Conservation (phyloP, 108 stramenopile genomes). For the Nannochloropsis salina region DNA sequence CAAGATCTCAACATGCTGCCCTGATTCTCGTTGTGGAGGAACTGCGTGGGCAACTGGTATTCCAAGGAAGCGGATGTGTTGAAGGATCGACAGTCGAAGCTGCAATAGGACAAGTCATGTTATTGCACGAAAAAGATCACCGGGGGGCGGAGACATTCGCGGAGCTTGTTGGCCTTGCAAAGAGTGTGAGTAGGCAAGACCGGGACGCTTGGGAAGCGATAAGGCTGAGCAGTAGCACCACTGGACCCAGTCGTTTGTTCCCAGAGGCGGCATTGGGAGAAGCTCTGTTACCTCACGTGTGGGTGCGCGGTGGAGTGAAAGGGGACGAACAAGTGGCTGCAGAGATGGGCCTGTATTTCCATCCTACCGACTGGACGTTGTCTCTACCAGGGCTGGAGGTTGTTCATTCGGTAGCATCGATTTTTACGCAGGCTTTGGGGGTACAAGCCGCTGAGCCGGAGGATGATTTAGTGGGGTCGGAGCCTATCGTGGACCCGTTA, state of each 20-base stretch:
- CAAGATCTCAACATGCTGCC: too few relatives aligned
- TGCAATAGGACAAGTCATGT: neutral
- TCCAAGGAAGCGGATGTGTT: neutral
- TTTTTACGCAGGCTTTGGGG: neutral
- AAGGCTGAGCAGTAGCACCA: neutral
- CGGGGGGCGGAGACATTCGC: neutral
- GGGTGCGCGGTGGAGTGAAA: neutral
- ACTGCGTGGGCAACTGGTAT: neutral
- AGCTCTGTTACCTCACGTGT: neutral
- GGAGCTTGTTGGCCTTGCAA: neutral
- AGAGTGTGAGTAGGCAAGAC: neutral
- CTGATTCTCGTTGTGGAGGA: neutral
- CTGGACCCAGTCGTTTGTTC: neutral
- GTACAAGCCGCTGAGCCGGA: neutral
- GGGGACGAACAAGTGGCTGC: neutral
- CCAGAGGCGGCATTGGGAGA: neutral
- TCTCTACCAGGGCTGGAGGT: neutral
- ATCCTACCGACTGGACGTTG: neutral
- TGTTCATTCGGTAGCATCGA: neutral
- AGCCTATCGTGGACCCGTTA: neutral
- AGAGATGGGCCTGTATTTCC: neutral
- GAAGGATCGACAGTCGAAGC: neutral
- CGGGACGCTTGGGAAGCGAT: neutral
- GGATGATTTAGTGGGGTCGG: neutral
- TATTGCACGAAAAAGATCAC: neutral